These are phyloP conservation scores for Geotrichum cucujoidarum DNA, from an alignment of 1,139 yeast genomes.

Conservation along the genomic window DNA sequence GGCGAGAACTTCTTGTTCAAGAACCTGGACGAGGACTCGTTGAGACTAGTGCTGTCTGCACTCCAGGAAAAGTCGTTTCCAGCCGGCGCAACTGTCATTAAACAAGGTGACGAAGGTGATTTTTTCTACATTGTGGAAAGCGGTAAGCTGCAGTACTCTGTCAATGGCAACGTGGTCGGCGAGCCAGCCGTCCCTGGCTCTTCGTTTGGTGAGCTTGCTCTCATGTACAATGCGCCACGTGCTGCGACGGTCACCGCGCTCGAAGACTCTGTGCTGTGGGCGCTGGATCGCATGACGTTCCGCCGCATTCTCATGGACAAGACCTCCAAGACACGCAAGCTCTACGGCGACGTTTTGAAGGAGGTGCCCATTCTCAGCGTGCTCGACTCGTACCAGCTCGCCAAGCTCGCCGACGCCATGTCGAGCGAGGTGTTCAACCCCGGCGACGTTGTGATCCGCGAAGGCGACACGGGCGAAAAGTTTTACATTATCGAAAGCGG, in stretches of 20 bases:
- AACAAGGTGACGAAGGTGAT: conserved; percentile 96
- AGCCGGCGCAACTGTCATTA: conserved; percentile 64
- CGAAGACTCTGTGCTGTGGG: conserved; percentile 74
- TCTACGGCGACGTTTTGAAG: conserved; percentile 85
- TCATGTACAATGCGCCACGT: conserved; percentile 96
- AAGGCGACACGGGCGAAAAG: conserved; percentile 90
- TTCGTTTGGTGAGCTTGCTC: conserved; percentile 92
- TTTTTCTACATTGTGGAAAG: conserved; percentile 82
- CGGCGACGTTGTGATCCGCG: conserved; percentile 72
- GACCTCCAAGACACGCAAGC: conserved; percentile 80
- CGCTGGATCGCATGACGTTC: conserved; percentile 88
- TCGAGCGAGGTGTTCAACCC: conserved; percentile 67
- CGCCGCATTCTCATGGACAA: conserved; percentile 87
- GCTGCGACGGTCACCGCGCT: conserved; percentile 90
- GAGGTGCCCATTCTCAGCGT: conserved; percentile 74
- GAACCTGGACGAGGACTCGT: conserved; percentile 66
- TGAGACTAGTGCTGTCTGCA: conserved; percentile 74
- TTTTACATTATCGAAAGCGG: conserved; percentile 90
- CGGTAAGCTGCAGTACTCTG: conserved; percentile 78
- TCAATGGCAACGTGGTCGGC: conserved; percentile 67
- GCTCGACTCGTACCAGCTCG: conserved; percentile 74
- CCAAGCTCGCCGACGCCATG: conserved; percentile 91
- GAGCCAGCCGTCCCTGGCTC: conserved; percentile 71
- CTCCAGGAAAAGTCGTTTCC: conserved; percentile 63
- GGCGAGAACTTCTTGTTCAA: conserved; percentile 77